phyloP scores from a whole-genome alignment of 163 green algal genomes.

The Scenedesmus sp. region DNA sequence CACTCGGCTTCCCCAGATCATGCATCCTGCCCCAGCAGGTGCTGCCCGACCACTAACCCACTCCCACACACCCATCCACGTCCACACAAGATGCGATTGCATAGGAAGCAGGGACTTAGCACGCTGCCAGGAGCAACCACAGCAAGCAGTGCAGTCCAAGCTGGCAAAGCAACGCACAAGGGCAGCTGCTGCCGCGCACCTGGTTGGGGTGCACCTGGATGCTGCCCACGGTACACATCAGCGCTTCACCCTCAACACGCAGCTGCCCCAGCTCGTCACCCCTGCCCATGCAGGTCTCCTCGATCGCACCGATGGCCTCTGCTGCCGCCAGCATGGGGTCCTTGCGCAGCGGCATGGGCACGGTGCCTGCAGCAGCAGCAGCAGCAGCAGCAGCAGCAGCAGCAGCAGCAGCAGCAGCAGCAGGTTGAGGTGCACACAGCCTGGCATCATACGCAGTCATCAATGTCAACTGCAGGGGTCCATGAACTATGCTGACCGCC shows the following conservation, averaged over 20 bases:
- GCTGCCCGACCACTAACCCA: too few species aligned
- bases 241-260: constrained; percentile 55
- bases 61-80: too few species aligned
- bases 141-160: too few species aligned
- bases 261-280: neutral
- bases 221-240: constrained; percentile 95
- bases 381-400: constrained; percentile 59
- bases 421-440: neutral
- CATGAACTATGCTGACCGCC: too few species aligned
- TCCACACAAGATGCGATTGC: too few species aligned
- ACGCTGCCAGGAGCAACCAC: too few species aligned
- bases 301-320: constrained; percentile 78
- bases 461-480: neutral
- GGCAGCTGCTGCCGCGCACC: neutral
- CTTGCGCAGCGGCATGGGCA: constrained; percentile 88
- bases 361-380: constrained; percentile 80
- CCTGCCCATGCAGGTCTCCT: constrained; percentile 55
- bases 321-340: constrained; percentile 87
- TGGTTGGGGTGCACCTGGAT: constrained; percentile 81
- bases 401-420: neutral
- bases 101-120: too few species aligned
- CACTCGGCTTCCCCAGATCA: neutral
- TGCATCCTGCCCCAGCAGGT: neutral
- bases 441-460: neutral
- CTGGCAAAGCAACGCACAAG: too few species aligned